Conservation (phyloP, 208 protist species). For the Acanthamoeba lenticulata region DNA sequence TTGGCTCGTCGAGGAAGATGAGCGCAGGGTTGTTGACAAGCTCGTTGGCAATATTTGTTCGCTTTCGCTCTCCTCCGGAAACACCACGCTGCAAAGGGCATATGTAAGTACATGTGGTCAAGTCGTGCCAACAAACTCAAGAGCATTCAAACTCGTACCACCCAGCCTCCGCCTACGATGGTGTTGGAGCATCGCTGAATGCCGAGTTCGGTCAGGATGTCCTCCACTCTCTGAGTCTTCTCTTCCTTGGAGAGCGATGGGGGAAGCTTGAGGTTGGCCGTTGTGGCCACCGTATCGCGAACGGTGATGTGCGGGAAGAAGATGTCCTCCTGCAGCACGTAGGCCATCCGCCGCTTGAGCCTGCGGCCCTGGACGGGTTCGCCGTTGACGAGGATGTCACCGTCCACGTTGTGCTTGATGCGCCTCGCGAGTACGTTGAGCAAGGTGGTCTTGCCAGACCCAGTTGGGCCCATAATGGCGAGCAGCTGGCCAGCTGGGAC, state of each 20-base stretch:
- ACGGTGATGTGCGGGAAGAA: conserved; percentile 72
- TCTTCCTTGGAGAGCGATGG: not conserved
- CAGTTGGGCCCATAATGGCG: not conserved
- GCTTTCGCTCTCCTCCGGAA: conserved; percentile 78
- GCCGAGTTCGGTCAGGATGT: conserved; percentile 43
- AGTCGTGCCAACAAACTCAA: too few species aligned
- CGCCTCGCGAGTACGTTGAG: conserved; percentile 68
- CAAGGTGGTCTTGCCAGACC: too few species aligned
- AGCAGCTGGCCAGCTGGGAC: not conserved
- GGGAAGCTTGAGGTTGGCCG: conserved; percentile 68
- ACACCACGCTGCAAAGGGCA: conserved; percentile 66
- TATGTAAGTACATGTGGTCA: too few species aligned
- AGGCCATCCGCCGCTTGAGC: too few species aligned
- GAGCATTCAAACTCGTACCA: too few species aligned
- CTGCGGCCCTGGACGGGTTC: not conserved
- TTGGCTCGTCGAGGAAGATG: conserved; percentile 80
- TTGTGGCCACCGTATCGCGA: conserved; percentile 55
- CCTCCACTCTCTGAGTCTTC: not conserved
- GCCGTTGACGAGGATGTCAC: conserved; percentile 63
- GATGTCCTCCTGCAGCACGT: conserved; percentile 75
- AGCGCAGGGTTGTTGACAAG: conserved; percentile 73
- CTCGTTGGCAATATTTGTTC: conserved; percentile 81
- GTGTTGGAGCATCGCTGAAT: conserved; percentile 35
- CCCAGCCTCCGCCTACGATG: conserved; percentile 36
- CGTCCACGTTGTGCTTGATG: conserved; percentile 62